Conservation (phyloP, 2,329 filamentous ascomycete genomes). For the Cladosporium sp. region DNA sequence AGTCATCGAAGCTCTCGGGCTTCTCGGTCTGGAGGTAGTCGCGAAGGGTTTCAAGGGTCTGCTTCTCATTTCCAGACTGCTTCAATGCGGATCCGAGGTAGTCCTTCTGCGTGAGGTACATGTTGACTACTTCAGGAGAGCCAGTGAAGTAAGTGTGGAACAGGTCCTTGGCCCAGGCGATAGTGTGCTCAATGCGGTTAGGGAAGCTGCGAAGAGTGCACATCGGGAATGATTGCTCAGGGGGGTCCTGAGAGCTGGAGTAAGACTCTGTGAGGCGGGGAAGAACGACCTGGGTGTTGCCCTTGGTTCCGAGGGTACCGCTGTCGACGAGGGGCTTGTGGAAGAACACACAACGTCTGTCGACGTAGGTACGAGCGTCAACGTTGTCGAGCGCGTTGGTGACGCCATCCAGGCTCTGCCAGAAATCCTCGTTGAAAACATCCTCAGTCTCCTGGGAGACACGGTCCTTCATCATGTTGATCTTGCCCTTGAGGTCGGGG, state of each 20-base stretch:
- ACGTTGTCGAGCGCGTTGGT: conserved; percentile 98
- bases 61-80: conserved; percentile 91
- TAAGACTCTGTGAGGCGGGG: conserved; percentile 93
- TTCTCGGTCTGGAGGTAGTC: conserved; percentile 90
- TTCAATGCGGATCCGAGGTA: conserved; percentile 84
- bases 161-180: conserved; percentile 93
- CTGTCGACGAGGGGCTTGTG: conserved; percentile 93
- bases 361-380: conserved; percentile 92
- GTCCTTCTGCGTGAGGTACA: conserved; percentile 81
- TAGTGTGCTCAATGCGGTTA: conserved; percentile 97
- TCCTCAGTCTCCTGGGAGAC: conserved; percentile 90
- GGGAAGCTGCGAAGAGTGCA: conserved; percentile 96
- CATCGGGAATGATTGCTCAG: conserved; percentile 98
- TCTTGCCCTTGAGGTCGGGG: conserved; percentile 81
- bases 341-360: conserved; percentile 96
- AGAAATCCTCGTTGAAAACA: conserved; percentile 91
- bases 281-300: conserved; percentile 93
- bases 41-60: conserved; percentile 81
- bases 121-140: conserved; percentile 86
- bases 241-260: conserved; percentile 92
- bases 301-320: conserved; percentile 96
- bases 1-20: conserved; percentile 89
- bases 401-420: conserved; percentile 79
- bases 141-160: conserved; percentile 94
- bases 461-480: conserved; percentile 78